These are phyloP conservation scores for Pythium inflatum DNA, from an alignment of 352 stramenopile genomes.

Conservation along the genomic window DNA sequence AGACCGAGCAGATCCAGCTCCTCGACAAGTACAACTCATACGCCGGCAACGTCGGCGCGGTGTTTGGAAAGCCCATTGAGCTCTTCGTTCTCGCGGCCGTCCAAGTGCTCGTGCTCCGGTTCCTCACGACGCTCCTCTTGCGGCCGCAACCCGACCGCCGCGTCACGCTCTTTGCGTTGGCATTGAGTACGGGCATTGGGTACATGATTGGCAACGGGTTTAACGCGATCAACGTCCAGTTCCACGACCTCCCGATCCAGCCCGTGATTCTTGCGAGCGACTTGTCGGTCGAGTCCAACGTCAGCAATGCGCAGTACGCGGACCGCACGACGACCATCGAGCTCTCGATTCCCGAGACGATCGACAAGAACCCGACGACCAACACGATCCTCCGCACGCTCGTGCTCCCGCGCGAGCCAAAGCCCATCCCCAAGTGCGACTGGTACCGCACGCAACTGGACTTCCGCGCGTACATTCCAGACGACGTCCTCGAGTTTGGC, in stretches of 20 bases:
- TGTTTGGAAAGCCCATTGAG: slow-evolving; percentile 23
- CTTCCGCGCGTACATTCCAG: background rate
- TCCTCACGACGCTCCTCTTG: background rate
- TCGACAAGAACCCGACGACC: background rate
- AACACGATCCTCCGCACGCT: slow-evolving; percentile 26
- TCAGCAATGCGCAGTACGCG: background rate
- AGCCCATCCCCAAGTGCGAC: background rate
- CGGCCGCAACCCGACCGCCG: background rate
- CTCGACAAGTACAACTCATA: slow-evolving; percentile 27
- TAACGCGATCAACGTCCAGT: slow-evolving; percentile 18
- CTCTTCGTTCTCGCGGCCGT: slow-evolving; percentile 14
- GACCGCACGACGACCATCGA: background rate
- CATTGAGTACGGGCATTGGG: background rate
- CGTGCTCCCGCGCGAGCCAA: slow-evolving; percentile 12
- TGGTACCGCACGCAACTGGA: background rate
- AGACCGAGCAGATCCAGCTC: background rate
- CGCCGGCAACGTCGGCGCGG: slow-evolving; percentile 11
- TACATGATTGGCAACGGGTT: slow-evolving; percentile 26
- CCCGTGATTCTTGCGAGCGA: slow-evolving; percentile 5
- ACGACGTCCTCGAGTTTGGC: slow-evolving; percentile 15
- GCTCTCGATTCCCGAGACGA: slow-evolving; percentile 3
- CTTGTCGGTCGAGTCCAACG: background rate
- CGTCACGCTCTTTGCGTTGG: background rate
- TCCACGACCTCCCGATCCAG: slow-evolving; percentile 1
- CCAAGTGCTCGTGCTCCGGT: slow-evolving; percentile 16